phyloP scores from a whole-genome alignment of 2,329 filamentous ascomycete species.

The Verruconis gallopava region DNA sequence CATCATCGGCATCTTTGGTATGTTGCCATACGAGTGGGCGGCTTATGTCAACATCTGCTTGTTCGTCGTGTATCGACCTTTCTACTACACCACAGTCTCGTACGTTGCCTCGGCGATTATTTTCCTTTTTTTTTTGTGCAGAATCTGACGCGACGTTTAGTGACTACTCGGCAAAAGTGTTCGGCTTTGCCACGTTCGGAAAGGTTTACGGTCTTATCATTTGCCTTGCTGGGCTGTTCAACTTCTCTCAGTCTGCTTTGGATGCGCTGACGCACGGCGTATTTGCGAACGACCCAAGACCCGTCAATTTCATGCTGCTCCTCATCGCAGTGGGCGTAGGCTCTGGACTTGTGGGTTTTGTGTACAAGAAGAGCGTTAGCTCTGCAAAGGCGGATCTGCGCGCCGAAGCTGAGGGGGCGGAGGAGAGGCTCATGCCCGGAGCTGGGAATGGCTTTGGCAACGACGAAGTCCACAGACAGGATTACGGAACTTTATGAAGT shows the following conservation, averaged over 20 bases:
- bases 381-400: slow-evolving; percentile 29
- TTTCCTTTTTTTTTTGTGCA: background rate
- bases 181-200: slow-evolving; percentile 80
- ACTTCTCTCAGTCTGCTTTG: slow-evolving; percentile 69
- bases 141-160: too few relatives aligned
- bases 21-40: slow-evolving; percentile 56
- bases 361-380: slow-evolving; percentile 37
- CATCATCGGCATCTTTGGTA: slow-evolving; percentile 60
- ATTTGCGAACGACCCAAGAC: slow-evolving; percentile 60
- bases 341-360: slow-evolving; percentile 51
- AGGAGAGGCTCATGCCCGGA: slow-evolving; percentile 24
- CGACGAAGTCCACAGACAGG: background rate
- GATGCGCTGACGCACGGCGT: slow-evolving; percentile 64
- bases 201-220: slow-evolving; percentile 91
- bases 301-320: slow-evolving; percentile 61
- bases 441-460: background rate
- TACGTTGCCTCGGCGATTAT: too few relatives aligned
- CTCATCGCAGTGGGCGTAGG: slow-evolving; percentile 51
- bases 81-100: slow-evolving; percentile 84
- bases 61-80: slow-evolving; percentile 73
- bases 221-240: slow-evolving; percentile 69
- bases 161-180: slow-evolving; percentile 83
- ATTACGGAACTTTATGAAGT: background rate
- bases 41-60: slow-evolving; percentile 65
- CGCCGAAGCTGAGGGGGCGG: slow-evolving; percentile 32